These are phyloP conservation scores for Ceratobasidium sp. DNA, from an alignment of 1,284 basidiomycete species.

Conservation along the genomic window DNA sequence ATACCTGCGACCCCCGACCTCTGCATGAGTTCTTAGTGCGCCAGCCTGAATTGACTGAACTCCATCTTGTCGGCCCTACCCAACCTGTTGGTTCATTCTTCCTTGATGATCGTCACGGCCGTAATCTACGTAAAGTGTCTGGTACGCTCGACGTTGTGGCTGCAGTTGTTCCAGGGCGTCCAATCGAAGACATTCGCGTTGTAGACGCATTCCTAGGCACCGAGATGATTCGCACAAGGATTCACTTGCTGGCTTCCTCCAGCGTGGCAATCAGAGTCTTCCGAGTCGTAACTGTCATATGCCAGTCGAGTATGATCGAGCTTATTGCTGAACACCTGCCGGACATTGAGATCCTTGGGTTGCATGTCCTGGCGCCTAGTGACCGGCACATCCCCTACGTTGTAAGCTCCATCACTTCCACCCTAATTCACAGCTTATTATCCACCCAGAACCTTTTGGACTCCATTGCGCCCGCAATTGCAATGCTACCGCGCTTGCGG, in stretches of 20 bases:
- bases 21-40: constrained; percentile 8
- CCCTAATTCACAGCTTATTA: neutral
- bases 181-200: constrained; percentile 17
- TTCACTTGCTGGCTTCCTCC: neutral
- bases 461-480: constrained; percentile 9
- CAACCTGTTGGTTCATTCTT: constrained; percentile 33
- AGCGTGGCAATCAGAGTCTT: constrained; percentile 5
- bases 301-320: constrained; percentile 33
- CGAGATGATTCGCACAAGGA: constrained; percentile 36
- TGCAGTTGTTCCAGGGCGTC: constrained; percentile 14
- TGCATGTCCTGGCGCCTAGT: constrained; percentile 25
- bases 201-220: constrained; percentile 29
- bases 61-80: constrained; percentile 28
- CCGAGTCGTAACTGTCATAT: constrained; percentile 25
- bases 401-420: neutral
- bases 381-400: constrained; percentile 33
- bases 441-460: constrained; percentile 18
- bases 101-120: constrained; percentile 10
- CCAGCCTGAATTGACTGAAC: constrained; percentile 12
- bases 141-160: constrained; percentile 26
- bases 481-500: constrained; percentile 15
- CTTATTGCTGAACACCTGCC: constrained; percentile 26
- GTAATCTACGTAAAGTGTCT: constrained; percentile 25
- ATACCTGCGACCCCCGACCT: constrained; percentile 31
- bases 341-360: constrained; percentile 18